These are phyloP conservation scores for Aspergillus ustus DNA, from an alignment of 2,329 filamentous ascomycete genomes.

Conservation along the genomic window DNA sequence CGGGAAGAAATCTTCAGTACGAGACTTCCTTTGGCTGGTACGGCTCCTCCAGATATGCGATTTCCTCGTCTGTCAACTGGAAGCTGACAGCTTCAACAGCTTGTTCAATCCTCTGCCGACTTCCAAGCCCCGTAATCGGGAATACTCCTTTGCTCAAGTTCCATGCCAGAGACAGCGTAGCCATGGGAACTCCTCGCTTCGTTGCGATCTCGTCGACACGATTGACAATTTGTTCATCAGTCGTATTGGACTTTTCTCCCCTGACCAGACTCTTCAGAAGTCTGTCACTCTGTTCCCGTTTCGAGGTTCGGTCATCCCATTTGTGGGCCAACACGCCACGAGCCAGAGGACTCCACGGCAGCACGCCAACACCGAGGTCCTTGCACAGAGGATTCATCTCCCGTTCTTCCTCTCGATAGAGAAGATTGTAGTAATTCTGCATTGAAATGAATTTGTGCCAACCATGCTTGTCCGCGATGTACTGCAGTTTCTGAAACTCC, in stretches of 20 bases:
- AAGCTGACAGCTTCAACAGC: background rate
- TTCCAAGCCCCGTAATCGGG: background rate
- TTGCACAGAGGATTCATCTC: slow-evolving; percentile 52
- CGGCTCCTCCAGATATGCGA: background rate
- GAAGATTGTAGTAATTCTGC: slow-evolving; percentile 57
- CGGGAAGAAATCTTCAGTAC: background rate
- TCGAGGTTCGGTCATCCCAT: background rate
- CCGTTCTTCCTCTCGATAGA: slow-evolving; percentile 49
- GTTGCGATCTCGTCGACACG: background rate
- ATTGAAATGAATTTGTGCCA: slow-evolving; percentile 57
- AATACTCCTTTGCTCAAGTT: background rate
- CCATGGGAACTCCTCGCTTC: background rate
- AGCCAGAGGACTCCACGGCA: slow-evolving; percentile 68
- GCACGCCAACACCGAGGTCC: slow-evolving; percentile 58
- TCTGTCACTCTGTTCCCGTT: slow-evolving; percentile 11
- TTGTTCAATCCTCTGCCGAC: background rate
- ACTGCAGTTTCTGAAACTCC: slow-evolving; percentile 56
- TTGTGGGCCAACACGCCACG: slow-evolving; percentile 58
- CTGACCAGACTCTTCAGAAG: background rate
- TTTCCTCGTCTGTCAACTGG: background rate
- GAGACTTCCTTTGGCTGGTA: background rate
- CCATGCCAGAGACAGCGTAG: background rate
- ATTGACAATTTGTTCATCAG: background rate
- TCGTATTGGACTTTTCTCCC: background rate
- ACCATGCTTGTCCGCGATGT: slow-evolving; percentile 52